Conservation (phyloP, 140 eudicot genomes). For the Eryngium alpinum region DNA sequence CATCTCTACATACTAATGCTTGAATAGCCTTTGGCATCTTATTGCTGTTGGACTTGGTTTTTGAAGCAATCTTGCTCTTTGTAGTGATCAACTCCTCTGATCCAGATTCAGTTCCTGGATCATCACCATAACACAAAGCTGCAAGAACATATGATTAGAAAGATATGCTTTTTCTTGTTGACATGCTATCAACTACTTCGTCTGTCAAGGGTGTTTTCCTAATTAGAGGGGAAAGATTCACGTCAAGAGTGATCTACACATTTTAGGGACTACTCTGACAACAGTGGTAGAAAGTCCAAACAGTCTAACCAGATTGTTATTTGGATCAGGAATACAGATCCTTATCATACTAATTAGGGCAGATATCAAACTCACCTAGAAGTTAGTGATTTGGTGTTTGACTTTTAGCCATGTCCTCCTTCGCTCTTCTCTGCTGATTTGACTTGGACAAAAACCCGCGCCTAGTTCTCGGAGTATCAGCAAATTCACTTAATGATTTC, state of each 20-base stretch:
- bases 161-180: not conserved
- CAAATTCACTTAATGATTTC: constrained; percentile 40
- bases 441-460: constrained; percentile 30
- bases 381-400: constrained; percentile 31
- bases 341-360: not conserved
- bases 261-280: not conserved
- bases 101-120: constrained; percentile 28
- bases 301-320: not conserved
- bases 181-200: not conserved
- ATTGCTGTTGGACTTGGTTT: constrained; percentile 22
- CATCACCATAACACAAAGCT: constrained; percentile 39
- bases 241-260: not conserved
- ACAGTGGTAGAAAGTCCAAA: not conserved
- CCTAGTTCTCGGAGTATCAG: constrained; percentile 39
- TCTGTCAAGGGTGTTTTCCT: not conserved
- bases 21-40: constrained; percentile 22
- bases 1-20: constrained; percentile 29
- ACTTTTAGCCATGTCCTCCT: constrained; percentile 27
- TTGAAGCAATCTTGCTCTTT: constrained; percentile 24
- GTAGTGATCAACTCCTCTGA: constrained; percentile 6
- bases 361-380: constrained; percentile 29
- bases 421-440: constrained; percentile 57
- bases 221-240: not conserved
- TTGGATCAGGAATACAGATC: not conserved
- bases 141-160: constrained; percentile 5